Evolutionary conservation across 2,329 filamentous ascomycete species (phyloP).

Genomic region (Tolypocladium tropicale): DNA sequence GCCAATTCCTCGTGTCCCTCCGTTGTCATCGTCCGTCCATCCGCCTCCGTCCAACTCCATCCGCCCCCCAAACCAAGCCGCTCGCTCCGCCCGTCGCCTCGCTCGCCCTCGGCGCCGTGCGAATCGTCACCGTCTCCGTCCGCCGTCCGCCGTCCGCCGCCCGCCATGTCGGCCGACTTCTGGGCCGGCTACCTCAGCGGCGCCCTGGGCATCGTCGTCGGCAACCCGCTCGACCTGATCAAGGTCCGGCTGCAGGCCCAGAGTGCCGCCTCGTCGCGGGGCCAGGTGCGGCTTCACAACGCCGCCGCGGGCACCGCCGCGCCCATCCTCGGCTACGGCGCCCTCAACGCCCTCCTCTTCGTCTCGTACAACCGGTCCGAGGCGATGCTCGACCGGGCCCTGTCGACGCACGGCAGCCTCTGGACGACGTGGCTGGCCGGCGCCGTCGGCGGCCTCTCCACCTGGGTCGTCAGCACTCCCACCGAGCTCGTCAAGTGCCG

Average conservation of each 20-base stretch:
- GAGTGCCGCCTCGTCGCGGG: slow-evolving; percentile 2
- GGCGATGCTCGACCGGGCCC: slow-evolving; percentile 38
- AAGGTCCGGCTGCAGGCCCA: slow-evolving; percentile 59
- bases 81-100: no score
- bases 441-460: slow-evolving; percentile 70
- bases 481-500: slow-evolving; percentile 89
- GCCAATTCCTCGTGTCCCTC: no score
- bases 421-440: slow-evolving; percentile 70
- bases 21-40: no score
- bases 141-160: no score
- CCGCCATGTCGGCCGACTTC: slow-evolving; percentile 82
- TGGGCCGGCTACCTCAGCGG: slow-evolving; percentile 90
- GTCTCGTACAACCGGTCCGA: slow-evolving; percentile 84
- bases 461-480: slow-evolving; percentile 76
- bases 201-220: slow-evolving; percentile 74
- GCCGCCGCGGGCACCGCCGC: slow-evolving; percentile 62
- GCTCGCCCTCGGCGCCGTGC: no score
- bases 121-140: no score
- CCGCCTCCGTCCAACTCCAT: no score
- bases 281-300: slow-evolving; percentile 16
- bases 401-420: slow-evolving; percentile 34
- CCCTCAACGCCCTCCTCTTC: slow-evolving; percentile 83
- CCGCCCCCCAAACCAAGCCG: no score
- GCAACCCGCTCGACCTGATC: slow-evolving; percentile 70
- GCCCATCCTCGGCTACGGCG: slow-evolving; percentile 81